Evolutionary conservation across 163 green algal genomes (phyloP), one percentile per base, ranked within the genome.

Genomic region (Scenedesmus sp.): DNA sequence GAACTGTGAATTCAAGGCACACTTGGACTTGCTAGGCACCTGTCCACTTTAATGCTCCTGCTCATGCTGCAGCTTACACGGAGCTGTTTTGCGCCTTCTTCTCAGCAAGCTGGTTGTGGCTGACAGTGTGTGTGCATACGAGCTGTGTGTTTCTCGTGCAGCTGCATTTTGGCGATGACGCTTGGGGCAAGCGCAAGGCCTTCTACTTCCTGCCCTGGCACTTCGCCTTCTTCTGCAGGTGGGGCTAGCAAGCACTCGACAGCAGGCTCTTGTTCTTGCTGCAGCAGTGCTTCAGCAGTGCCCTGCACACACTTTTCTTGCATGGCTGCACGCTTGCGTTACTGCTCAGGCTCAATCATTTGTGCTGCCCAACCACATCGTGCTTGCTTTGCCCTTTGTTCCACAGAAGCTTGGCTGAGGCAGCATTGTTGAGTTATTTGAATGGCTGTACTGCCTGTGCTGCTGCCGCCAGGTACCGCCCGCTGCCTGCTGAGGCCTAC

Each of bases 131-230:
- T 52, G 56, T 13, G 10, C 12, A 10, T 55, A 23, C 12, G 4
- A n/a, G 34, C 77, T 60, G 34, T 13, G 3, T 6, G 8, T 4
- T 76, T 76, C 15, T n/a, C 16, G 8, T 46, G 82, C 85, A 84
- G 74, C 62, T 23, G 8, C 89, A 93, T 74, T 93, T 93, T 77
- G 8, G 90, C 34, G 90, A 93, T 60, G 90, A 93, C 67, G 86
- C 81, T 0, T 79, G 86, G 64, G 93, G 93, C 79, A 91, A 89
- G 70, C 64, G 74, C 20, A 91, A 90, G 90, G 96, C 96, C 1
- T 97, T 94, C 59, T 98, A 98, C 93, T 99, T 98, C 94, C 92
- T 98, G 9, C 97, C 97, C n/a, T 98, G 95, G 95, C 96, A 98
- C 88, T 97, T 98, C 76, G 91, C 93, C 66, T 99, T 98, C 92